phyloP scores from a whole-genome alignment of 2,329 filamentous ascomycete genomes.

The Pestalotiopsis sp. region DNA sequence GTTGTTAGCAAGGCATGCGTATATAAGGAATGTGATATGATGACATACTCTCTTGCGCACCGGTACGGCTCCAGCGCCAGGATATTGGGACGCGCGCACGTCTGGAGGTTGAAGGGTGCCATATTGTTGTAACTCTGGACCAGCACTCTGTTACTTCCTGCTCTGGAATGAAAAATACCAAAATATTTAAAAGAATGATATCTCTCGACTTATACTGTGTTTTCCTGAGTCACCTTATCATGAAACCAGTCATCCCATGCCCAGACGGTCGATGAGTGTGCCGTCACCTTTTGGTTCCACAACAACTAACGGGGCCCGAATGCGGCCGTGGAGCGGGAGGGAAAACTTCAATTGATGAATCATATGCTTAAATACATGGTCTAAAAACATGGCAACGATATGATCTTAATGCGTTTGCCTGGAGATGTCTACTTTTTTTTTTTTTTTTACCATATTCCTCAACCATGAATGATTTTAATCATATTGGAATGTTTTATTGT shows the following conservation, averaged over 20 bases:
- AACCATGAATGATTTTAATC: too few relatives aligned
- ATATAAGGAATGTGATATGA: background rate
- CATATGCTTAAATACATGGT: conserved; percentile 1
- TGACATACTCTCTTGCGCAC: conserved; percentile 72
- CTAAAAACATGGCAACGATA: too few relatives aligned
- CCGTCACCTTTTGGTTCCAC: conserved; percentile 17
- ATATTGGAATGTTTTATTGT: too few relatives aligned
- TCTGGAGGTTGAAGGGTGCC: conserved; percentile 71
- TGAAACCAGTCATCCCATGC: background rate
- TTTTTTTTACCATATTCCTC: too few relatives aligned
- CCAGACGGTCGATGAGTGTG: conserved; percentile 9
- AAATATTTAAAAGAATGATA: background rate
- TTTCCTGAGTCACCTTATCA: background rate
- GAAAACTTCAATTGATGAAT: conserved; percentile 27
- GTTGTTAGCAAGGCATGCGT: conserved; percentile 28
- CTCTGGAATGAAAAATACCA: background rate
- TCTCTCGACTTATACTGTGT: background rate
- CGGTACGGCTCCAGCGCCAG: conserved; percentile 76
- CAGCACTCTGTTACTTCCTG: background rate
- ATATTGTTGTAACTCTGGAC: conserved; percentile 34
- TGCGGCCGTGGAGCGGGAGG: conserved; percentile 16
- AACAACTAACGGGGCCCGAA: conserved; percentile 6
- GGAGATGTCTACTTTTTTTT: too few relatives aligned
- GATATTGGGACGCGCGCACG: conserved; percentile 77
- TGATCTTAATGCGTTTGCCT: too few relatives aligned